Conservation (phyloP, 345 rosid genomes). For the Populus alba region DNA sequence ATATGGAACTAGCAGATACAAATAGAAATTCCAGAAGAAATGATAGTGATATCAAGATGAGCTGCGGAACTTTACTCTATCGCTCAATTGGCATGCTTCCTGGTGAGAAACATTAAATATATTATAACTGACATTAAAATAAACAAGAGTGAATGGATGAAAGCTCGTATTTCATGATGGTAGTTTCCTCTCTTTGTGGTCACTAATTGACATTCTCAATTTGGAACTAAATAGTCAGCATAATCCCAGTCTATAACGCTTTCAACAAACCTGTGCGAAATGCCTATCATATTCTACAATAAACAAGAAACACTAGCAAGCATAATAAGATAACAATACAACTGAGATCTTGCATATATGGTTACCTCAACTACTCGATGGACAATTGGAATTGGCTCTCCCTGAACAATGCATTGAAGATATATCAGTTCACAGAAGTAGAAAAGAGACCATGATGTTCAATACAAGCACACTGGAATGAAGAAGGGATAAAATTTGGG, state of each 20-base stretch:
- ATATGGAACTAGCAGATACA: neutral
- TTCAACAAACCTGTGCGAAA: neutral
- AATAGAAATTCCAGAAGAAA: neutral
- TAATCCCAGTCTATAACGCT: neutral
- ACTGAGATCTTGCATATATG: neutral
- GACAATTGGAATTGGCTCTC: slow-evolving; percentile 46
- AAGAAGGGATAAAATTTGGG: neutral
- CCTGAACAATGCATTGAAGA: slow-evolving; percentile 25
- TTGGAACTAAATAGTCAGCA: neutral
- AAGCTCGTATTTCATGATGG: neutral
- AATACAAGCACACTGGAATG: neutral
- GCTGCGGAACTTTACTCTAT: neutral
- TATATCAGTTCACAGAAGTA: neutral
- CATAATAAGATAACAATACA: neutral
- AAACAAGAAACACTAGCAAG: neutral
- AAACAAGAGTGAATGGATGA: neutral
- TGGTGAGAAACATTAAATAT: neutral
- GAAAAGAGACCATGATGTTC: neutral
- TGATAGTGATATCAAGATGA: neutral
- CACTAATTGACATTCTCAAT: neutral
- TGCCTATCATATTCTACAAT: neutral
- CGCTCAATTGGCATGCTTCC: neutral
- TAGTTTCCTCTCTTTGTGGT: neutral
- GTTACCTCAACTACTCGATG: slow-evolving; percentile 52
- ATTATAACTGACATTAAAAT: neutral